Conservation (phyloP, 2,329 filamentous ascomycete genomes). For the Pseudogymnoascus sp. region DNA sequence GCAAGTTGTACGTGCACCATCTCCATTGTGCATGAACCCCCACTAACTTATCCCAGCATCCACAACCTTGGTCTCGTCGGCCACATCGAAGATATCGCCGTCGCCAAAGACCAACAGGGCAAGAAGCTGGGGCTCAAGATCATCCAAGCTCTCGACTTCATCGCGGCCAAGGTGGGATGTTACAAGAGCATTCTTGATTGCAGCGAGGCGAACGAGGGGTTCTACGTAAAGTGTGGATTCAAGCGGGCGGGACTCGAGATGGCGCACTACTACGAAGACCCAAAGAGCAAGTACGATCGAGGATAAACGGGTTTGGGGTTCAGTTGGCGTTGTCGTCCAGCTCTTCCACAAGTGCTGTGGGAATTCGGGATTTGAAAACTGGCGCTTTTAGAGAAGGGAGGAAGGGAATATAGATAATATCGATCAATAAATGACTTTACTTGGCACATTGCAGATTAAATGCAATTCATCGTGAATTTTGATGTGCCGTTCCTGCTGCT, state of each 20-base stretch:
- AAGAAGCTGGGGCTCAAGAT: constrained; percentile 91
- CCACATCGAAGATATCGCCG: constrained; percentile 96
- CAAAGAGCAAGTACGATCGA: constrained; percentile 9
- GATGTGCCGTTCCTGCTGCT: not conserved
- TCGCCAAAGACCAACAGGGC: constrained; percentile 89
- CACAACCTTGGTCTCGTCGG: constrained; percentile 76
- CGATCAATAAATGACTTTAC: not conserved
- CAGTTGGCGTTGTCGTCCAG: not conserved
- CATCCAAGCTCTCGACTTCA: constrained; percentile 85
- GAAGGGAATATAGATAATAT: constrained; percentile 1
- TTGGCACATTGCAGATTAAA: not conserved
- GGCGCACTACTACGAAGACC: constrained; percentile 72
- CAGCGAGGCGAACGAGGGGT: constrained; percentile 90
- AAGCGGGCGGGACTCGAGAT: constrained; percentile 88
- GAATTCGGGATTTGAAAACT: not conserved
- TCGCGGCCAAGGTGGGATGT: constrained; percentile 82
- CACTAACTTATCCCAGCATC: constrained; percentile 46
- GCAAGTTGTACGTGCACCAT: constrained; percentile 66
- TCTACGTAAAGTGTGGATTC: constrained; percentile 97
- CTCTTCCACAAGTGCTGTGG: constrained; percentile 9
- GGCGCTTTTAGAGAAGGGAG: constrained; percentile 1
- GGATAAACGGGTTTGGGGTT: not conserved
- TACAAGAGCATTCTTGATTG: constrained; percentile 98
- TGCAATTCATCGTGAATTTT: not conserved
- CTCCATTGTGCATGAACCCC: not conserved